Base-by-base conservation (phyloP, 352 stramenopile genomes). In the Nothophytophthora sp. region DNA sequence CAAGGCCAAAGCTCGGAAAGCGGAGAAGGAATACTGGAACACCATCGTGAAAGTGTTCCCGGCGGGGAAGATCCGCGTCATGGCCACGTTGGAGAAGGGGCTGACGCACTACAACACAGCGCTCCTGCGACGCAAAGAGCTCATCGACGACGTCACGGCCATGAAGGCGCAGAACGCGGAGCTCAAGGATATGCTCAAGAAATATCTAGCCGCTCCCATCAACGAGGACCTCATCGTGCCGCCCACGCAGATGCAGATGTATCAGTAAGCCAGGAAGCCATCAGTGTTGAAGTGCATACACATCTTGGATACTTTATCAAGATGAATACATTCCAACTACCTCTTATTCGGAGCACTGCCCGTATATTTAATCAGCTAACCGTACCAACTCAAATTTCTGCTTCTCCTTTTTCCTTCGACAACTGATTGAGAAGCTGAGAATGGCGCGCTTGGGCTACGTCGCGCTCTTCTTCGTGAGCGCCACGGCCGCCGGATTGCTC, bases 111-210 rank as follows among this genome's bases (percentile, higher is more conserved):
- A 97, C 63, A 83, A 95, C 51, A 73, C 81, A 4, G 69, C 91
- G 5, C 66, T 98, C 12, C 52, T 85, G 44, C 73, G 87, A 12
- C 73, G 91, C 34, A 92, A 95, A 42, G 67, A 82, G 15, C 64
- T 85, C 15, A 89, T 97, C 34, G 67, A 93, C 36, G 76, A 96
- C 23, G 82, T 97, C 11, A 74, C 62, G 5, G 55, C 42, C 23
- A 81, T 98, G 32, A 81, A 90, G 41, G 46, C 56, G 27, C 86
- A 97, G 55, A 98, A 98, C 51, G 54, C 60, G 11, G 76, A 97
- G 67, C 84, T 98, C 48, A 97, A 97, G 67, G 74, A 65, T 20
- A 57, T 97, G 19, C 68, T 98, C 25, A 93, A 96, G 43, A 83
- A 97, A 41, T 97, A 98, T 50, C 60, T 97, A 10, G 80, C 76